Percentiles rank a stretch among this genome's conserved stretches.
Evolutionary conservation across 768 basidiomycete species (phyloP).

Genomic region (Saitozyma podzolica): DNA sequence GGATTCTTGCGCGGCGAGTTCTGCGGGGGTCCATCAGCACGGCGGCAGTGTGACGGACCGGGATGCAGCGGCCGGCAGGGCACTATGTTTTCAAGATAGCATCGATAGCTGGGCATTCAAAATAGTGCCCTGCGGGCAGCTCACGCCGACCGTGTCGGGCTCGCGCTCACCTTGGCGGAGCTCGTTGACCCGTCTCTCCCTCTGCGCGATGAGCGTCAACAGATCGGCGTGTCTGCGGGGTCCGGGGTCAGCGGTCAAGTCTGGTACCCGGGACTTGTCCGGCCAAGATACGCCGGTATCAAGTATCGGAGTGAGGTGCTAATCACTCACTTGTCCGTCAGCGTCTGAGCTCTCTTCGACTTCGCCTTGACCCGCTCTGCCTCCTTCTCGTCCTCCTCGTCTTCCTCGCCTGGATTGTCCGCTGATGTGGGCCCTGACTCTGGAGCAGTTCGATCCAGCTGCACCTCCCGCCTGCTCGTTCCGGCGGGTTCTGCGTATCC

Average conservation of each 20-base stretch:
- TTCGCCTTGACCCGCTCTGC: not conserved
- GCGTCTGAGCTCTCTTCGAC: slow-evolving; percentile 15
- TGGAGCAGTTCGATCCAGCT: not conserved
- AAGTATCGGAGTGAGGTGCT: not conserved
- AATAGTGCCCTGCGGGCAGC: no score
- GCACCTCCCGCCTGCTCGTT: not conserved
- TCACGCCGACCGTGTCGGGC: not conserved
- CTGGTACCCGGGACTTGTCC: no score
- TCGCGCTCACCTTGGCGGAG: slow-evolving; percentile 33
- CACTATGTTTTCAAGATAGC: no score
- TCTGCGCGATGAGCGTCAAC: slow-evolving; percentile 39
- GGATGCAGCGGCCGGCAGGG: no score
- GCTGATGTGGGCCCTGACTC: no score
- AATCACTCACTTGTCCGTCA: slow-evolving; percentile 37
- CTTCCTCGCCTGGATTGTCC: not conserved
- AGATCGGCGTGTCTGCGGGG: slow-evolving; percentile 40
- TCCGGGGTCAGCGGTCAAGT: not conserved
- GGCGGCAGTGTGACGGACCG: no score
- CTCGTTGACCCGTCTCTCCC: slow-evolving; percentile 40
- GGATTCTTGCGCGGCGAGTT: slow-evolving; percentile 35
- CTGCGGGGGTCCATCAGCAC: slow-evolving; percentile 9
- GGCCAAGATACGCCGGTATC: not conserved
- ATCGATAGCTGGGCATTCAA: no score
- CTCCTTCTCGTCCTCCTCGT: slow-evolving; percentile 3
- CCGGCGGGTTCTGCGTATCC: not conserved